These are phyloP conservation scores for Raddia guianensis DNA, from an alignment of 176 grass and related monocot species.

Conservation along the genomic window DNA sequence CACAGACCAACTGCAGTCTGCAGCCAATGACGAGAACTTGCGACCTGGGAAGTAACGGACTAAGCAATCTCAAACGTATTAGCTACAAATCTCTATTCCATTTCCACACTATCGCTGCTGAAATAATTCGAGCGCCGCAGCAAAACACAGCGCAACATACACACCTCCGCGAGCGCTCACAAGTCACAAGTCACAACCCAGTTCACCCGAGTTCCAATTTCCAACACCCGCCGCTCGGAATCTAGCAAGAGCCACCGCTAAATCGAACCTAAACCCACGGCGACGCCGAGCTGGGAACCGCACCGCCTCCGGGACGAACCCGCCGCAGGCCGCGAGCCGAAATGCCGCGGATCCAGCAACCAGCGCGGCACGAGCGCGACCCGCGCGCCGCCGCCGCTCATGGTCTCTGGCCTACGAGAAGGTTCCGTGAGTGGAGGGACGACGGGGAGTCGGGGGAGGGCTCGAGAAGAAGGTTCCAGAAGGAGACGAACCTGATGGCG, in stretches of 20 bases:
- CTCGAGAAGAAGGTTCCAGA: background rate
- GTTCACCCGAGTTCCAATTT: background rate
- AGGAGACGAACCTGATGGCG: background rate
- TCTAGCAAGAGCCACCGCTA: background rate
- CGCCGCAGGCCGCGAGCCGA: background rate
- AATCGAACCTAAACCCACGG: conserved; percentile 7
- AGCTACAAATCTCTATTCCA: background rate
- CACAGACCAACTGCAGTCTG: background rate
- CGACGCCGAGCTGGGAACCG: background rate
- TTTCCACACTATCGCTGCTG: background rate
- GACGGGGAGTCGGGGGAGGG: background rate
- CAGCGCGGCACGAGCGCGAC: background rate
- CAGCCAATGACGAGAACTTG: background rate
- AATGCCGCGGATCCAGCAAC: conserved; percentile 24
- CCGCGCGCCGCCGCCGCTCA: background rate
- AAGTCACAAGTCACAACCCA: conserved; percentile 16
- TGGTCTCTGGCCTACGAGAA: background rate
- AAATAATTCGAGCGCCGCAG: background rate
- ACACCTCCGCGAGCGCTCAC: background rate
- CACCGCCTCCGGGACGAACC: background rate
- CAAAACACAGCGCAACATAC: background rate
- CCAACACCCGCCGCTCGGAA: conserved; percentile 1
- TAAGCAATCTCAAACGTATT: background rate
- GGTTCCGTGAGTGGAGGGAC: background rate
- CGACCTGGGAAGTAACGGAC: background rate